Evolutionary conservation across 2,329 filamentous ascomycete genomes (phyloP).

Genomic region (Penicillium sp.): DNA sequence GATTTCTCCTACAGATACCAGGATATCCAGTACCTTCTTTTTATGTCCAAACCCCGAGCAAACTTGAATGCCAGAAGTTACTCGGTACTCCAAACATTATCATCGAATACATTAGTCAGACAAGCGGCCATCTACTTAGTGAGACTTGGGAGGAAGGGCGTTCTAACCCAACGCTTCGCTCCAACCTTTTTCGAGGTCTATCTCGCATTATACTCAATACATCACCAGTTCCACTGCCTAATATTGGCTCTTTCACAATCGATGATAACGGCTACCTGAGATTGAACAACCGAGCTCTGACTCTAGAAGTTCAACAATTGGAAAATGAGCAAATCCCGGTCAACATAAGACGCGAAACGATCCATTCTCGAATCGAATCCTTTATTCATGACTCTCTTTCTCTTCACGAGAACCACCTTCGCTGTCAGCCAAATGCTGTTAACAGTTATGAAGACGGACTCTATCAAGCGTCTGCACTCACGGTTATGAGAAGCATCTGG

Average conservation of each 20-base stretch:
- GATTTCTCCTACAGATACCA: neutral
- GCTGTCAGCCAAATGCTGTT: neutral
- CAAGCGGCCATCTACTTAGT: neutral
- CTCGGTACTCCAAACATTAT: neutral
- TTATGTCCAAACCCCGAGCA: neutral
- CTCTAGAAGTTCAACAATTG: conserved; percentile 16
- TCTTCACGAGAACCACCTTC: neutral
- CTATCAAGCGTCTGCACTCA: neutral
- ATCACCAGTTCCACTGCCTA: neutral
- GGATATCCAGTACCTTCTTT: neutral
- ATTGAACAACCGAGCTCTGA: conserved; percentile 20
- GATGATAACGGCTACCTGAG: neutral
- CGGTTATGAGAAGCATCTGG: neutral
- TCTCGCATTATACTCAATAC: neutral
- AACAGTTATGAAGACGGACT: neutral
- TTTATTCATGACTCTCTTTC: neutral
- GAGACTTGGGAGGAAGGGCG: neutral
- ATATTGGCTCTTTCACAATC: neutral
- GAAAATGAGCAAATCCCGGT: conserved; percentile 16
- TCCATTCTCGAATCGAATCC: neutral
- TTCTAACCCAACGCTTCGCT: neutral
- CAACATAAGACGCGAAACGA: neutral
- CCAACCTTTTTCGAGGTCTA: neutral
- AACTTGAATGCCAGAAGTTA: neutral
- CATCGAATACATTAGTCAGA: neutral